Conservation (phyloP, 176 grass and related monocot species). For the Oryza nivara region DNA sequence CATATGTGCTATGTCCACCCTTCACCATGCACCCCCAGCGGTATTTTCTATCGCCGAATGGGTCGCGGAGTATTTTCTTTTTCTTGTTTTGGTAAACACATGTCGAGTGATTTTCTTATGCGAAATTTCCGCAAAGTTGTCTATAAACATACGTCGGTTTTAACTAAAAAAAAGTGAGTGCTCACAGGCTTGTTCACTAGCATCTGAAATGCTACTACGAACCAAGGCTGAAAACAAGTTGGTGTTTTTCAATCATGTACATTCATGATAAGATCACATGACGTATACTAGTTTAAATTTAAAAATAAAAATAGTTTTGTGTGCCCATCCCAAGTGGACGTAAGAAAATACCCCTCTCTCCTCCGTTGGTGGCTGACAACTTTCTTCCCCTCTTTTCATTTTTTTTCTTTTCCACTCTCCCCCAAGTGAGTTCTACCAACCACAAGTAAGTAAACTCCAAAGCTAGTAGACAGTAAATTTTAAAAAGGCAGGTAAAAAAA, state of each 20-base stretch:
- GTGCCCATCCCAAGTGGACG: conserved; percentile 23
- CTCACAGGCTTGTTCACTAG: too few species aligned
- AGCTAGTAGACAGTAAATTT: conserved; percentile 25
- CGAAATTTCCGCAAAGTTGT: too few species aligned
- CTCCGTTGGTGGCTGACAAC: conserved; percentile 34
- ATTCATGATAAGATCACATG: not conserved
- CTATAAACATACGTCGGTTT: too few species aligned
- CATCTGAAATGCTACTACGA: not conserved
- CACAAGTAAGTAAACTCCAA: conserved; percentile 28
- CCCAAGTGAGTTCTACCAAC: conserved; percentile 34
- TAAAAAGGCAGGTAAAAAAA: not conserved
- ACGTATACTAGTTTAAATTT: not conserved
- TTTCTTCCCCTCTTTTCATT: conserved; percentile 20
- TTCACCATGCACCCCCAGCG: not conserved
- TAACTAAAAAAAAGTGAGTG: too few species aligned
- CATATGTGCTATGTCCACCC: not conserved
- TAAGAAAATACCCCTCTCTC: not conserved
- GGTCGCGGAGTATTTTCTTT: not conserved
- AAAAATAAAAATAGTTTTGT: not conserved
- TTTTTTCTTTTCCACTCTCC: not conserved
- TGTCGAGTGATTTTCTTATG: not conserved
- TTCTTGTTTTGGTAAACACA: not conserved
- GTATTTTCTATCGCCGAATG: not conserved
- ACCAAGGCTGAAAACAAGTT: not conserved
- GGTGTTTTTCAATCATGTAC: not conserved